Base-by-base conservation (phyloP, 495 filamentous ascomycete species). In the Neurospora intermedia region DNA sequence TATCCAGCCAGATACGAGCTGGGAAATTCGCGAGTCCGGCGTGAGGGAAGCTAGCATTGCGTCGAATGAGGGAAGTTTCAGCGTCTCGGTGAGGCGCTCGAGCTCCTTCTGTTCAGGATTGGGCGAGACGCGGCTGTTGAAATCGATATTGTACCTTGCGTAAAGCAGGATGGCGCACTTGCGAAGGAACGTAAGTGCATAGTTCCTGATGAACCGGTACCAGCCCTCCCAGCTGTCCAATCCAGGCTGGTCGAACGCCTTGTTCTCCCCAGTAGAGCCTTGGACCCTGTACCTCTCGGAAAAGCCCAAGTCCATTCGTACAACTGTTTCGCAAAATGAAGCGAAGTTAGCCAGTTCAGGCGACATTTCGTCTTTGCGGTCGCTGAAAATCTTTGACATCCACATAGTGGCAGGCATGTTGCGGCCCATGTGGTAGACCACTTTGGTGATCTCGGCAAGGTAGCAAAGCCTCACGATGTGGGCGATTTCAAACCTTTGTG, bases 401-500 rank as follows among this genome's bases (percentile, higher is more conserved):
- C 84, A 83, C 31, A 74, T 79, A 18, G 77, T 75, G 6, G 79
- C 78, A 43, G 82, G 77, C 54, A 82, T 78, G 71, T 84, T 85
- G 71, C 85, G 80, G 6, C 83, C 85, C 38, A 91, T 74, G 35
- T 86, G 80, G 71, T 84, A 82, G 54, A 87, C 83, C 4, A 93
- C 91, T 82, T 97, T 96, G 59, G 94, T 89, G 59, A 98, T 88
- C 82, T 99, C 95, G 39, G 93, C 93, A 45, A 96, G 86, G 78
- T 97, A 98, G 83, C 96, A 98, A 72, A 98, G 87, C 15, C 92
- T 92, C 40, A 98, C 82, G 18, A 98, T 77, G 82, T 97, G 93
- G 73, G 91, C 88, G 41, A 96, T 89, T 70, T 97, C 90, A 69
- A 96, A 85, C 66, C 88, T 80, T 54, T 83, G 79, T 16, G 82